These are phyloP conservation scores for Vigna hirtella DNA, from an alignment of 306 rosid species.

Conservation along the genomic window DNA sequence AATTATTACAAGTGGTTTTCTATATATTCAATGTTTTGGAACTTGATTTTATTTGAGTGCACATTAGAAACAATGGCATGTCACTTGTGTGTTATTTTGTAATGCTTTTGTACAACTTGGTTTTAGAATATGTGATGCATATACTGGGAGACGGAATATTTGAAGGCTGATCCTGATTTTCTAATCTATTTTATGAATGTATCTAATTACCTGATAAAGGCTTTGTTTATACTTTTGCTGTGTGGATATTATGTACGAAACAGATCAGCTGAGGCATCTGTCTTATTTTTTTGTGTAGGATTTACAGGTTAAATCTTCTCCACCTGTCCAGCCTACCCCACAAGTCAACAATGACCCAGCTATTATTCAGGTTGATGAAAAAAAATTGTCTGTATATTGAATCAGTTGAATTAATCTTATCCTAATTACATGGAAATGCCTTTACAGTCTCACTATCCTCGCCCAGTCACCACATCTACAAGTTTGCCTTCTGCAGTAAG, in stretches of 20 bases:
- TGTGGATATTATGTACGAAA: background rate
- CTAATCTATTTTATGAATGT: background rate
- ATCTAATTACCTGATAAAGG: background rate
- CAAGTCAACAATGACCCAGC: constrained; percentile 81
- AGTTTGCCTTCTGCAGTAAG: constrained; percentile 74
- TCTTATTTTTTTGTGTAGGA: constrained; percentile 58
- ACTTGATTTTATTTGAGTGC: constrained; percentile 5
- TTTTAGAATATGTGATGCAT: constrained; percentile 1
- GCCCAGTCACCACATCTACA: constrained; percentile 59
- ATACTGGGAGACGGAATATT: constrained; percentile 19
- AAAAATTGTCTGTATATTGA: background rate
- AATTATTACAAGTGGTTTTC: background rate
- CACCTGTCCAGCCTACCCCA: constrained; percentile 70
- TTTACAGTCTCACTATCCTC: constrained; percentile 89
- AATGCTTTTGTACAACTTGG: background rate
- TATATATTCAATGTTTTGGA: background rate
- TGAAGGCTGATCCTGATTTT: constrained; percentile 26
- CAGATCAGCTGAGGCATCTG: constrained; percentile 37
- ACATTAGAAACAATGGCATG: constrained; percentile 24
- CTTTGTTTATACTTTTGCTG: constrained; percentile 30
- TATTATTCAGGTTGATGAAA: constrained; percentile 74
- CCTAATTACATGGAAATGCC: constrained; percentile 41
- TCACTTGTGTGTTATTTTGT: background rate
- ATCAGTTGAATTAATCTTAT: constrained; percentile 16
- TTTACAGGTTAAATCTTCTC: constrained; percentile 91